Conservation (phyloP, 1,284 basidiomycete genomes). For the Sanghuangporus sanghuang region DNA sequence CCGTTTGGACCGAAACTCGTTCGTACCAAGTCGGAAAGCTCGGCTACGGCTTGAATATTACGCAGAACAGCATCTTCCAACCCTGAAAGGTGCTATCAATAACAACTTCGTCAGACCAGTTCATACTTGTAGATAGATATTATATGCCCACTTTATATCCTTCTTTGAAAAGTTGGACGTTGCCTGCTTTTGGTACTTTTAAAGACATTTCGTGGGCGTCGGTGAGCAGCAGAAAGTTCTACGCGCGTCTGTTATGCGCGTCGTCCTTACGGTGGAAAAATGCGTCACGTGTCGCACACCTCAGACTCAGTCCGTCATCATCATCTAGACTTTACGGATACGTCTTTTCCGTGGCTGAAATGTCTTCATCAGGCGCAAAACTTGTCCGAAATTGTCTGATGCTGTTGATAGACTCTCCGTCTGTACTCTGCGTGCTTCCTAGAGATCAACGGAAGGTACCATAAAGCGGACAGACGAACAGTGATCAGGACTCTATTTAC, state of each 20-base stretch:
- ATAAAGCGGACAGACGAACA: constrained; percentile 43
- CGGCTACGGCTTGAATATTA: constrained; percentile 93
- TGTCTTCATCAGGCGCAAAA: too few relatives aligned
- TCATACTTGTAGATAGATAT: background rate
- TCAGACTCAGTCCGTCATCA: too few relatives aligned
- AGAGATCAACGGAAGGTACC: constrained; percentile 34
- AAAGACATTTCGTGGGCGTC: constrained; percentile 62
- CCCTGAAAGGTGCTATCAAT: constrained; percentile 74
- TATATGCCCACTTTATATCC: constrained; percentile 72
- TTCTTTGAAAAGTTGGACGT: constrained; percentile 91
- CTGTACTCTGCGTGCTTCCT: constrained; percentile 36
- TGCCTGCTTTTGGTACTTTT: constrained; percentile 89
- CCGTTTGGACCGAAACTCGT: constrained; percentile 97
- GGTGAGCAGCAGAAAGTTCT: background rate
- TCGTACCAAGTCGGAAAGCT: constrained; percentile 92
- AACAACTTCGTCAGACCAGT: background rate
- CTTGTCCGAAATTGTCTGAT: constrained; percentile 15
- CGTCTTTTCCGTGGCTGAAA: background rate
- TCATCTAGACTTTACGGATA: background rate
- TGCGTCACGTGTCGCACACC: too few relatives aligned
- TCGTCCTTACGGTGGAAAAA: background rate
- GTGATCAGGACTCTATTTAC: constrained; percentile 24
- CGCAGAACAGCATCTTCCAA: constrained; percentile 91
- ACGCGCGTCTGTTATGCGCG: background rate
- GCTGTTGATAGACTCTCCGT: constrained; percentile 25